A percentile compares a stretch with the other conserved stretches of the same genome.
Conservation (phyloP, 495 filamentous ascomycete species). For the Penicillium silybi region DNA sequence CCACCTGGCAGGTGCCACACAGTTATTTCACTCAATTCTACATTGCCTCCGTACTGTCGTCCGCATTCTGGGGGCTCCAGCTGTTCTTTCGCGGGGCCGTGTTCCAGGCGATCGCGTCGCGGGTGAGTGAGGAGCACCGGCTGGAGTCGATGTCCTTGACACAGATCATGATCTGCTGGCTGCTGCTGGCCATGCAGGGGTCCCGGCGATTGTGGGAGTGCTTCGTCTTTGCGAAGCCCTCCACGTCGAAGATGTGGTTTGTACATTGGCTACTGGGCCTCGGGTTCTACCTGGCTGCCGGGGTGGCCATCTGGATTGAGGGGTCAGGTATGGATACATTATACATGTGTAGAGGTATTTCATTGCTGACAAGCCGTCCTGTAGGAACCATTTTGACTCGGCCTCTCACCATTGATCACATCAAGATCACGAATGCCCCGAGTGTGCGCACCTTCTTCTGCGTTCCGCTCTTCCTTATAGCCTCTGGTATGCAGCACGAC, state of each 20-base stretch:
- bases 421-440: constrained; percentile 42
- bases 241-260: constrained; percentile 74
- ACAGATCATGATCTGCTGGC: constrained; percentile 66
- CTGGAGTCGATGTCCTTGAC: constrained; percentile 53
- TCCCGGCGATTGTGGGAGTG: constrained; percentile 72
- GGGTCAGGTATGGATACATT: constrained; percentile 57
- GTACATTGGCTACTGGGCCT: constrained; percentile 77
- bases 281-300: constrained; percentile 67
- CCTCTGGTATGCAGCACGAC: constrained; percentile 74
- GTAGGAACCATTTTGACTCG: constrained; percentile 30
- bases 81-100: constrained; percentile 53
- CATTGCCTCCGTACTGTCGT: constrained; percentile 62
- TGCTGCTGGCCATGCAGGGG: constrained; percentile 70
- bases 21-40: constrained; percentile 89
- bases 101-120: constrained; percentile 36
- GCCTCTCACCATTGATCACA: constrained; percentile 24
- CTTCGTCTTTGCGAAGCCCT: constrained; percentile 56
- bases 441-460: constrained; percentile 58
- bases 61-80: constrained; percentile 73
- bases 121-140: constrained; percentile 33
- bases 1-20: constrained; percentile 67
- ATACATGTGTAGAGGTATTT: constrained; percentile 3
- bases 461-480: constrained; percentile 64
- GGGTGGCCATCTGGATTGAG: constrained; percentile 81
- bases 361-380: constrained; percentile 2